Percentiles rank a stretch among this genome's conserved stretches.
Conservation (phyloP, 1,284 basidiomycete species). For the Trametes pubescens region DNA sequence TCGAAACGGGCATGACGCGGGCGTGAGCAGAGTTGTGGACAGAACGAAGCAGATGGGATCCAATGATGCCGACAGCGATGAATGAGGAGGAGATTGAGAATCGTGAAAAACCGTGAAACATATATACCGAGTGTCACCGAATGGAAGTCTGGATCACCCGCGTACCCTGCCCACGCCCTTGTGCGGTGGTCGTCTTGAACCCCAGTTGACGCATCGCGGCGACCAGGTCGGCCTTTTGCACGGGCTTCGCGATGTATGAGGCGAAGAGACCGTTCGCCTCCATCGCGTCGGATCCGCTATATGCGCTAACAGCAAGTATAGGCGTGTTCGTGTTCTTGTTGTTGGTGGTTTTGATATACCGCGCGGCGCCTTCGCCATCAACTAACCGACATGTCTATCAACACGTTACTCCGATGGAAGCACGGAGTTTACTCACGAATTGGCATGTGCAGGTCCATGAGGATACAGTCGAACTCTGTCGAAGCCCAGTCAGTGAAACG, state of each 20-base stretch:
- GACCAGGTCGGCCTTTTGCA: slow-evolving; percentile 86
- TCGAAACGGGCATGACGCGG: slow-evolving; percentile 37
- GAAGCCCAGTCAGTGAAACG: slow-evolving; percentile 10
- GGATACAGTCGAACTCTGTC: slow-evolving; percentile 86
- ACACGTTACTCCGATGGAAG: slow-evolving; percentile 16
- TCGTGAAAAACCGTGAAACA: slow-evolving; percentile 31
- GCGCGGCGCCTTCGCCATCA: slow-evolving; percentile 91
- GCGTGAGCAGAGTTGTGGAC: slow-evolving; percentile 43
- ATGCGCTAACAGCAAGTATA: slow-evolving; percentile 92
- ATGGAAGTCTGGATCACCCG: slow-evolving; percentile 47
- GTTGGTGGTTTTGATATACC: slow-evolving; percentile 95
- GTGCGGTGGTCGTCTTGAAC: slow-evolving; percentile 86
- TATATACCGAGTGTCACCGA: slow-evolving; percentile 38
- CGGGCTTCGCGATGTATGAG: slow-evolving; percentile 86
- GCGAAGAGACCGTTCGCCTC: slow-evolving; percentile 84
- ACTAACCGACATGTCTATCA: slow-evolving; percentile 54
- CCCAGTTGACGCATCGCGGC: slow-evolving; percentile 85
- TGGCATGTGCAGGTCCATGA: slow-evolving; percentile 92
- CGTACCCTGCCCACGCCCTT: slow-evolving; percentile 40
- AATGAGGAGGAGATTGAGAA: slow-evolving; percentile 34
- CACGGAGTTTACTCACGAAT: slow-evolving; percentile 66
- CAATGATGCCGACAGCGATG: slow-evolving; percentile 41
- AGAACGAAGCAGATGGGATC: slow-evolving; percentile 39
- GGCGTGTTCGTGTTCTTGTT: slow-evolving; percentile 89
- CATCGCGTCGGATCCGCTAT: slow-evolving; percentile 71